Percentiles rank a stretch among this genome's conserved stretches.
These are phyloP conservation scores for Syzygium grande DNA, from an alignment of 345 rosid genomes.

Conservation along the genomic window DNA sequence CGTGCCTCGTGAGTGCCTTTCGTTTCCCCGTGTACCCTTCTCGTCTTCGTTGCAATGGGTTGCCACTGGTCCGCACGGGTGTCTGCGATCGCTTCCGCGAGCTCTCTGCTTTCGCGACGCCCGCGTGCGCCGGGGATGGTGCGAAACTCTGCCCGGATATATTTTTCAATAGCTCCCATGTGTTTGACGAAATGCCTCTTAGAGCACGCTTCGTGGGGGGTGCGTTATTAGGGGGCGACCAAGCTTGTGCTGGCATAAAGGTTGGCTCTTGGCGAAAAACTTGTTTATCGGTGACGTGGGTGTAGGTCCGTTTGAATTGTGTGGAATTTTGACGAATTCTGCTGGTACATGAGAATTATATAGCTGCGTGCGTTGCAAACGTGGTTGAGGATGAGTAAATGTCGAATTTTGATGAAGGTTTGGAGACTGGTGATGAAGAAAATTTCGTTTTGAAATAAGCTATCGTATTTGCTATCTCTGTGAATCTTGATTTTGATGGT, in stretches of 20 bases:
- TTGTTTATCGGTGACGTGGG: not conserved
- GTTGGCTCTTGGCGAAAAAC: not conserved
- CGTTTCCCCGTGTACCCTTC: not conserved
- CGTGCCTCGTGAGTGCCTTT: not conserved
- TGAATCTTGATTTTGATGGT: not conserved
- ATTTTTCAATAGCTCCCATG: not conserved
- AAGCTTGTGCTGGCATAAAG: not conserved
- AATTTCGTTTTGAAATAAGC: not conserved
- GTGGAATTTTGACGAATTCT: not conserved
- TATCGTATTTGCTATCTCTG: not conserved
- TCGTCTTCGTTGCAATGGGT: not conserved
- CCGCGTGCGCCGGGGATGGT: not conserved
- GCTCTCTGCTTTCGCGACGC: not conserved
- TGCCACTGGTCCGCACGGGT: not conserved
- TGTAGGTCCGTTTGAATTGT: not conserved
- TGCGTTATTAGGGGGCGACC: not conserved
- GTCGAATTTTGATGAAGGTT: not conserved
- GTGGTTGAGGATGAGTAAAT: not conserved
- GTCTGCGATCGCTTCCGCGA: not conserved
- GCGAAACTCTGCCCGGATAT: not conserved
- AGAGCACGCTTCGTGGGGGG: not conserved
- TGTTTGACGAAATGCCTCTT: not conserved
- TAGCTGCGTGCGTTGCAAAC: not conserved
- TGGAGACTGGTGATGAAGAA: not conserved
- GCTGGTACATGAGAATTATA: not conserved